Percentiles rank a stretch among this genome's conserved stretches.
Evolutionary conservation across 495 filamentous ascomycete species (phyloP).

Genomic region (Penicillium herquei): DNA sequence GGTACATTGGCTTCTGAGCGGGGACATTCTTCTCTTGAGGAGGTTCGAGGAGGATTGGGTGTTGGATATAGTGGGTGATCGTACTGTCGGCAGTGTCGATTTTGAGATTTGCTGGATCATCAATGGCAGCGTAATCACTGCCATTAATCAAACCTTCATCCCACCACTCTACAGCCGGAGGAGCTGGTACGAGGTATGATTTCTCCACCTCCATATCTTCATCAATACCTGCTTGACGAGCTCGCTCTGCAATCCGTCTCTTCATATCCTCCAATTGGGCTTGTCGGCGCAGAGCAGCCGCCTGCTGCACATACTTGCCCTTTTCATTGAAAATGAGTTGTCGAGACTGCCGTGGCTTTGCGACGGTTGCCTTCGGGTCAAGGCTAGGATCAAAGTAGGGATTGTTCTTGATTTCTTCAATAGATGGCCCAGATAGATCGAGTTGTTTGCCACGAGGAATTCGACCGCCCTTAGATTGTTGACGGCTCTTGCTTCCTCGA

Average conservation of each 20-base stretch:
- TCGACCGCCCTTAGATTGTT: conserved; percentile 57
- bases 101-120: conserved; percentile 63
- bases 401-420: conserved; percentile 69
- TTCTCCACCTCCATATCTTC: conserved; percentile 90
- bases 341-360: conserved; percentile 63
- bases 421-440: conserved; percentile 66
- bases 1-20: conserved; percentile 82
- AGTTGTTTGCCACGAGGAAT: conserved; percentile 51
- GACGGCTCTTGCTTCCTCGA: conserved; percentile 57
- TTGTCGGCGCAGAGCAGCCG: conserved; percentile 80
- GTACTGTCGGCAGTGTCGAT: conserved; percentile 77
- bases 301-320: conserved; percentile 95
- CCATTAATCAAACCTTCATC: conserved; percentile 82
- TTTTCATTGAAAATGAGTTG: conserved; percentile 91
- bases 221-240: conserved; percentile 83
- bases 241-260: conserved; percentile 80
- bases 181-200: conserved; percentile 75
- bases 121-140: conserved; percentile 67
- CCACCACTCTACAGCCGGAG: conserved; percentile 97
- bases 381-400: conserved; percentile 83
- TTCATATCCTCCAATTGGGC: conserved; percentile 92
- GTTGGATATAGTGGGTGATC: conserved; percentile 85
- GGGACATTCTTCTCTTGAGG: conserved; percentile 83
- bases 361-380: conserved; percentile 59
- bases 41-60: conserved; percentile 87